Percentiles rank a stretch among this genome's conserved stretches.
phyloP scores from a whole-genome alignment of 139 green algal genomes.

The Zygnema cylindricum region DNA sequence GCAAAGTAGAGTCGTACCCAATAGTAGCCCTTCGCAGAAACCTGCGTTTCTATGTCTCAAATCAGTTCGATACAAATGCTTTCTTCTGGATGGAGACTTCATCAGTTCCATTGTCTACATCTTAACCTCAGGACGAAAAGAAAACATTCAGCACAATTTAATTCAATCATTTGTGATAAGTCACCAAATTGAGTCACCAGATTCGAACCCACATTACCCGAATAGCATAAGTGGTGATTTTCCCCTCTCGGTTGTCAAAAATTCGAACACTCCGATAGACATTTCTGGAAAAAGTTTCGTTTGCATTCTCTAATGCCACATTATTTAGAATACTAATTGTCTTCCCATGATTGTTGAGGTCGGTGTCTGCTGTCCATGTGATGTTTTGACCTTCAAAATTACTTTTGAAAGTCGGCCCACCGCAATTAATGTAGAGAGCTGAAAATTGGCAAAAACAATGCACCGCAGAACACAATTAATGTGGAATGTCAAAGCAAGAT shows the following conservation, averaged over 20 bases:
- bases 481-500: too few species aligned
- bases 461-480: too few species aligned
- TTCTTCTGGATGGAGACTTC: not conserved
- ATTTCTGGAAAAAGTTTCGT: not conserved
- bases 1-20: constrained; percentile 45
- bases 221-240: not conserved
- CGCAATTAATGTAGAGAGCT: not conserved
- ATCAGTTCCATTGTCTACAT: too few species aligned
- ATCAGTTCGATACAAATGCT: not conserved
- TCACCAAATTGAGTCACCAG: not conserved
- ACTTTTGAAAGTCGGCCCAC: not conserved
- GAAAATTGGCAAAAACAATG: too few species aligned
- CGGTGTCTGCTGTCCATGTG: not conserved
- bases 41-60: not conserved
- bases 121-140: not conserved
- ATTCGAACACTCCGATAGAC: not conserved
- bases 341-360: not conserved
- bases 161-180: not conserved
- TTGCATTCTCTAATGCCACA: not conserved
- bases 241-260: not conserved
- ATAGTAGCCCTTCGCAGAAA: constrained; percentile 14
- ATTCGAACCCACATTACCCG: not conserved
- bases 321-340: not conserved
- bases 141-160: not conserved
- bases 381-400: not conserved